A percentile compares a stretch with the other conserved stretches of the same genome.
Conservation (phyloP, 768 basidiomycete genomes). For the Termitomyces sp. region DNA sequence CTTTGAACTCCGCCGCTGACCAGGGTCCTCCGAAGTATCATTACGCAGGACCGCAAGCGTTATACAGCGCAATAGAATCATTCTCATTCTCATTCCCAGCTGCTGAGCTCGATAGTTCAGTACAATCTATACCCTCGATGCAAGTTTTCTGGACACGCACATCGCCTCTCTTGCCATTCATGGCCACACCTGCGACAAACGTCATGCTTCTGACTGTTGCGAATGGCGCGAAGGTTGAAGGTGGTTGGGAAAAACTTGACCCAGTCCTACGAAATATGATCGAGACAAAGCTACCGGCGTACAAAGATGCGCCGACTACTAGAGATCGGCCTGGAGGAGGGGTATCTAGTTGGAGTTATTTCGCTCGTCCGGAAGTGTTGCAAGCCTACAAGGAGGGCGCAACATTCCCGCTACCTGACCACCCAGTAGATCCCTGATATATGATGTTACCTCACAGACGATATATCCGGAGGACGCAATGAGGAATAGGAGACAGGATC, state of each 20-base stretch:
- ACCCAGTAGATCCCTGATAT: neutral
- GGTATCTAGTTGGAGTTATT: constrained; percentile 15
- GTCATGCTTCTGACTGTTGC: constrained; percentile 9
- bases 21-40: constrained; percentile 9
- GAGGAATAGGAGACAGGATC: neutral
- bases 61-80: constrained; percentile 17
- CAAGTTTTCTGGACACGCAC: constrained; percentile 14
- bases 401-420: constrained; percentile 14
- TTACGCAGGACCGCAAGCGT: constrained; percentile 9
- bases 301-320: constrained; percentile 10
- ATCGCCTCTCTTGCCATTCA: constrained; percentile 12
- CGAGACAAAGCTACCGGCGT: constrained; percentile 7
- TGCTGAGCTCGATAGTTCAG: constrained; percentile 1
- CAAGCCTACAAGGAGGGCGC: constrained; percentile 13
- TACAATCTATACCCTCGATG: constrained; percentile 7
- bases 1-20: constrained; percentile 8
- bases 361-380: constrained; percentile 15
- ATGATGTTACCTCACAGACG: neutral
- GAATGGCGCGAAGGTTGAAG: constrained; percentile 10
- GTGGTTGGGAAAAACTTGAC: constrained; percentile 8
- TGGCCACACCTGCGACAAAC: constrained; percentile 9
- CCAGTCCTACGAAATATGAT: constrained; percentile 3
- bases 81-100: constrained; percentile 16
- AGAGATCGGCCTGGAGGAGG: constrained; percentile 9
- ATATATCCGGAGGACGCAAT: neutral